Evolutionary conservation across 1,284 basidiomycete genomes (phyloP).

Genomic region (Marasmius tenuissimus): DNA sequence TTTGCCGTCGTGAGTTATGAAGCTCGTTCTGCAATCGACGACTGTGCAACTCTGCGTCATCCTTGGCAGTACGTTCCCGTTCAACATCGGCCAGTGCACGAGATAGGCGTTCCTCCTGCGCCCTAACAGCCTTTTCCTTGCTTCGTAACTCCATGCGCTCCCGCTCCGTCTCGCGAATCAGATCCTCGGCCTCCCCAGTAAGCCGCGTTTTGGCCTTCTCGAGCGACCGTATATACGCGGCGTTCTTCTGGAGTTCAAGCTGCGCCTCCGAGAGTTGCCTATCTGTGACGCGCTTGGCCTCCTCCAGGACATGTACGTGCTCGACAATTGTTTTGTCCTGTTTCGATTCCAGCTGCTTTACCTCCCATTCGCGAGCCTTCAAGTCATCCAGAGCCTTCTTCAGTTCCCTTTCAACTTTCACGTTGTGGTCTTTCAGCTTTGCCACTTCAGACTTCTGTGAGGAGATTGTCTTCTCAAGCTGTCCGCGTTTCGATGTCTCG

Average conservation of each 20-base stretch:
- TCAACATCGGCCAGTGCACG: slow-evolving; percentile 62
- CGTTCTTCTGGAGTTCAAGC: slow-evolving; percentile 72
- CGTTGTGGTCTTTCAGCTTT: slow-evolving; percentile 68
- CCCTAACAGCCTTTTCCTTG: slow-evolving; percentile 64
- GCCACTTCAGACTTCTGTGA: slow-evolving; percentile 69
- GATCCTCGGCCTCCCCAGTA: slow-evolving; percentile 84
- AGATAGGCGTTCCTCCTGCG: slow-evolving; percentile 57
- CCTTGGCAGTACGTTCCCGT: slow-evolving; percentile 61
- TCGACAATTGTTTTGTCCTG: slow-evolving; percentile 99
- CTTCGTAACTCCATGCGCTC: slow-evolving; percentile 68
- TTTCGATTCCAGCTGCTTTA: slow-evolving; percentile 80
- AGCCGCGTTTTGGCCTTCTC: slow-evolving; percentile 81
- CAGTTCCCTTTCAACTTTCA: slow-evolving; percentile 79
- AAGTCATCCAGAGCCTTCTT: slow-evolving; percentile 79
- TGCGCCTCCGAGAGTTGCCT: slow-evolving; percentile 86
- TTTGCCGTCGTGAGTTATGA: slow-evolving; percentile 49
- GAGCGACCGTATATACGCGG: slow-evolving; percentile 77
- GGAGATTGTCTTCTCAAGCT: slow-evolving; percentile 70
- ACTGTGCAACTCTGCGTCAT: slow-evolving; percentile 61
- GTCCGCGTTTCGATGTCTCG: slow-evolving; percentile 68
- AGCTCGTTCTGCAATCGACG: slow-evolving; percentile 63
- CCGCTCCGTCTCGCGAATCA: slow-evolving; percentile 73
- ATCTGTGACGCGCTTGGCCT: slow-evolving; percentile 96
- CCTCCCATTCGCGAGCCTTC: slow-evolving; percentile 83
- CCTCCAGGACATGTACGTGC: slow-evolving; percentile 96